Evolutionary conservation across 768 basidiomycete species (phyloP).

Genomic region (Multifurca ochricompacta): DNA sequence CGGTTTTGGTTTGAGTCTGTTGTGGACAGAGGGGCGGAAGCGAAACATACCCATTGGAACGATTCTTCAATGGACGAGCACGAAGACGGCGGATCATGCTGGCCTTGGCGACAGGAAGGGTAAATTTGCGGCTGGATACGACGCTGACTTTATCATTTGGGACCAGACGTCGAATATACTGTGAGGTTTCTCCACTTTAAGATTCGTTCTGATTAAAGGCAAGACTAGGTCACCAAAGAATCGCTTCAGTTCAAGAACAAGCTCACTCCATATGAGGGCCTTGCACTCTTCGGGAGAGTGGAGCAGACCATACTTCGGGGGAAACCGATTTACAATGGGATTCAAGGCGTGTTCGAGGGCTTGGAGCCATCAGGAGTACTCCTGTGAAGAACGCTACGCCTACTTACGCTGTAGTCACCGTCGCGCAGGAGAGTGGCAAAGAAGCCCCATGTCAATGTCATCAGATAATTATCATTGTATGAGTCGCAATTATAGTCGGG

Average conservation of each 20-base stretch:
- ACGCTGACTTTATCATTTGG: conserved; percentile 86
- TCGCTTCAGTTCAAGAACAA: conserved; percentile 88
- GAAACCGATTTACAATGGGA: conserved; percentile 48
- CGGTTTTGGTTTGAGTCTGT: conserved; percentile 78
- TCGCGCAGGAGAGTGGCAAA: not conserved
- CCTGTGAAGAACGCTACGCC: conserved; percentile 2
- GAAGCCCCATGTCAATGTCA: not conserved
- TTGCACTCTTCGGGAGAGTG: conserved; percentile 61
- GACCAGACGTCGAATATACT: conserved; percentile 46
- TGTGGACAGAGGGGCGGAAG: conserved; percentile 79
- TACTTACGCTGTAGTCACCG: too few species aligned
- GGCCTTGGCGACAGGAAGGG: conserved; percentile 69
- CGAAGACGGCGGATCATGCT: conserved; percentile 70
- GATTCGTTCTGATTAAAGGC: not conserved
- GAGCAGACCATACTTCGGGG: conserved; percentile 78
- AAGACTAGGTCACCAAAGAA: conserved; percentile 60
- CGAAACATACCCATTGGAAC: conserved; percentile 49
- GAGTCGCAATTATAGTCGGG: not conserved
- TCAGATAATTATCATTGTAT: not conserved
- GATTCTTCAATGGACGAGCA: conserved; percentile 70
- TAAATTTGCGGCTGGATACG: conserved; percentile 58
- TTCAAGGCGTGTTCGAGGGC: conserved; percentile 25
- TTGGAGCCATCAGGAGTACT: conserved; percentile 20
- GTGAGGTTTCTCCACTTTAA: conserved; percentile 24
- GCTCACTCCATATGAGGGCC: conserved; percentile 81